Base-by-base conservation (phyloP, 2,329 filamentous ascomycete genomes). In the Neophaeococcomyces mojaviensis region DNA sequence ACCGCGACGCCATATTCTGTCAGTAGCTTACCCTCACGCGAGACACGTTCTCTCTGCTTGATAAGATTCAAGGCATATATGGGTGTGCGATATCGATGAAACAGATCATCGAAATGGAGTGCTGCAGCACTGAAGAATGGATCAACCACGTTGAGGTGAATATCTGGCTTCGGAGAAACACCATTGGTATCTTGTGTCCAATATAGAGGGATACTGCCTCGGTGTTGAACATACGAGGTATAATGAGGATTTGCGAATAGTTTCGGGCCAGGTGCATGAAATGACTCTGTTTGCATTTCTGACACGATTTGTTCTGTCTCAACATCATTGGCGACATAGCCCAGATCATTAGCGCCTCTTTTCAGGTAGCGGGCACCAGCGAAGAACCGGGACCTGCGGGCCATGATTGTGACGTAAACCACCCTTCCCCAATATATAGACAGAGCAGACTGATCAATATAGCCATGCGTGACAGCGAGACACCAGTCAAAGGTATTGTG, bases 241-340 rank as follows among this genome's bases (percentile, higher is more conserved):
- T 90, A 96, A 22, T 87, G 84, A 1, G 90, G 88, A 59, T 85
- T 97, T 4, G 88, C 82, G 62, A 88, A 96, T 9, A 95, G 76
- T 39, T 79, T 80, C 2, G 86, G 86, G 0, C 88, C 90, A 3
- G 92, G 88, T 2, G 86, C 84, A 67, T 98, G 92, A 57, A 98
- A 96, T 0, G 92, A 96, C 1, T 92, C 98, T 0, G 88, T 96
- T 41, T 90, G 72, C 57, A 88, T 87, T 61, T 98, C 92, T 0
- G 89, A 92, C 4, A 98, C 89, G 49, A 98, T 96, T 63, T 98
- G 92, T 66, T 98, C 92, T 1, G 92, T 97, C 67, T 98, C 94
- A 19, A 98, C 92, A 65, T 98, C 94, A 61, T 98, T 98, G 43
- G 92, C 94, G 45, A 98, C 92, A 62, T 94, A 94, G 12, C 92